Evolutionary conservation across 78 protist species (phyloP), one percentile per base, ranked within the genome.

Genomic region (Dictyostelium firmibasis): DNA sequence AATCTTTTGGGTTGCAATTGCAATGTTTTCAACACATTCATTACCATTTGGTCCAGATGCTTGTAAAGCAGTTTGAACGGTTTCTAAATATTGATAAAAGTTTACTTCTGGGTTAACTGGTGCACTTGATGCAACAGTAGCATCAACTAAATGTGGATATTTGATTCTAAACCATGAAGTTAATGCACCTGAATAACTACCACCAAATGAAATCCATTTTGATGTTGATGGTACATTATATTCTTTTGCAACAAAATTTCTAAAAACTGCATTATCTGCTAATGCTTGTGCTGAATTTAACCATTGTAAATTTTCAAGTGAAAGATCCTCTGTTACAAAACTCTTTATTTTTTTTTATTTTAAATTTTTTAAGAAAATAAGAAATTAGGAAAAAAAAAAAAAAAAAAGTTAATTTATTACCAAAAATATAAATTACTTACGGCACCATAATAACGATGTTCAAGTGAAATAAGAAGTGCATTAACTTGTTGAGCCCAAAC

Each of bases 111-210:
- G 94, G 16, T 67, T 78, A 29, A 96, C 98, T 41, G 97, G 97
- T 7, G 88, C 96, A 9, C 92, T 83, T 35, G 95, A 87, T 25
- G 97, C 88, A 57, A 96, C 20, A 0, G 97, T 31, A 29, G 64
- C 89, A 31, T 83, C 84, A 44, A 86, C 53, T 31, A 84, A 64
- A 64, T 64, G 31, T 25, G 97, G 97, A 64, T 93, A 83, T 50
- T 83, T 77, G 33, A 91, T n/a, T 14, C 98, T 78, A 35, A 78
- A 78, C 94, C 94, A 96, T 25, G 88, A 50, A 6, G 96, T 75
- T 23, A 96, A 82, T 9, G 96, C 89, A 67, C 98, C 98, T 9
- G 96, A 72, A 81, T 96, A 96, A 2, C 92, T 79, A 20, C 98
- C 98, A 57, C 98, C 98, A 27, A 96, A 93, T 31, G 87, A 36